Evolutionary conservation across 768 basidiomycete species (phyloP).

Genomic region (Cystobasidiopsis lactophilus): DNA sequence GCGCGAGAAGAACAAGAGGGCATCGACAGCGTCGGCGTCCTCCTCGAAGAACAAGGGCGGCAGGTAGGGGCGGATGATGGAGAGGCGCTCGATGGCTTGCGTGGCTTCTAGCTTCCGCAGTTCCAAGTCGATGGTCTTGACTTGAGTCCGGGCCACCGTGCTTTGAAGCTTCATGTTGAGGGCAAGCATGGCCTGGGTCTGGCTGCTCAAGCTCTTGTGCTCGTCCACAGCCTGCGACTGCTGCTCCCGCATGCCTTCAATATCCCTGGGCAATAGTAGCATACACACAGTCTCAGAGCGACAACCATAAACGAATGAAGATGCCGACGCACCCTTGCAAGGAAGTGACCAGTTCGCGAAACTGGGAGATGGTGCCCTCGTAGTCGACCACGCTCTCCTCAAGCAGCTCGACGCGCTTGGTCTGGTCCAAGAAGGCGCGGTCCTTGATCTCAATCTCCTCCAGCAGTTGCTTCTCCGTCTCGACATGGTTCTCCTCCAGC

Average conservation of each 20-base stretch:
- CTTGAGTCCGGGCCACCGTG: constrained; percentile 71
- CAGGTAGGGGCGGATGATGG: constrained; percentile 78
- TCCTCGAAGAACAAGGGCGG: constrained; percentile 73
- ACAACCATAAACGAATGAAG: constrained; percentile 3
- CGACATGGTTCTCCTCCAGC: constrained; percentile 83
- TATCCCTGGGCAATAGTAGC: constrained; percentile 75
- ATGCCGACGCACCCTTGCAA: constrained; percentile 43
- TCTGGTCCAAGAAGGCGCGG: constrained; percentile 42
- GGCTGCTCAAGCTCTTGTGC: constrained; percentile 58
- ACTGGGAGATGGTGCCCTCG: constrained; percentile 69
- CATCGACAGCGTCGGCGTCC: constrained; percentile 68
- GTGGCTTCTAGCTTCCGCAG: constrained; percentile 60
- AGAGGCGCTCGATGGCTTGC: constrained; percentile 56
- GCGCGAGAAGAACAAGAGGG: constrained; percentile 81
- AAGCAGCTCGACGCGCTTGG: constrained; percentile 40
- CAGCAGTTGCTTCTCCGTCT: constrained; percentile 74
- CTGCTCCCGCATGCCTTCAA: constrained; percentile 59
- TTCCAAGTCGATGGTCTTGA: constrained; percentile 71
- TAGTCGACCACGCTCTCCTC: constrained; percentile 67
- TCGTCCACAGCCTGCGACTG: constrained; percentile 67
- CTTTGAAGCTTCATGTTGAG: constrained; percentile 86
- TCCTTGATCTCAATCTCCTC: constrained; percentile 57
- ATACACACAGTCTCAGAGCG: constrained; percentile 27
- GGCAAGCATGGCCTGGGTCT: constrained; percentile 81
- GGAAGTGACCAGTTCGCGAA: constrained; percentile 70